A percentile compares a stretch with the other conserved stretches of the same genome.
Evolutionary conservation across 2,329 filamentous ascomycete species (phyloP).

Genomic region (Colletotrichum gigasporum): DNA sequence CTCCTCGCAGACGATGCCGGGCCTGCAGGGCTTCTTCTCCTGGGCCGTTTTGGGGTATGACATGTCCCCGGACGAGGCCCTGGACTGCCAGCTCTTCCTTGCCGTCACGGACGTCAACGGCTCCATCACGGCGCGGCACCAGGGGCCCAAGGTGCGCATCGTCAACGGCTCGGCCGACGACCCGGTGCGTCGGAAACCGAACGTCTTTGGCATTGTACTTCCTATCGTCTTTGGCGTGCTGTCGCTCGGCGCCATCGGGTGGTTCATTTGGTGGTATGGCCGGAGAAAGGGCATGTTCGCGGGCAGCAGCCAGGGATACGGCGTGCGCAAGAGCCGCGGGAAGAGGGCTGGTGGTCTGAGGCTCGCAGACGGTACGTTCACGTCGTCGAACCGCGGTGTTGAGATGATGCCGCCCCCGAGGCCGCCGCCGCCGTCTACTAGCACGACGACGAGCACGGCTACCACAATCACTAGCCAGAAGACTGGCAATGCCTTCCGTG

Average conservation of each 20-base stretch:
- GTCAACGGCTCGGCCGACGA: background rate
- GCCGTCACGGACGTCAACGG: slow-evolving; percentile 21
- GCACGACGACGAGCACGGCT: no score
- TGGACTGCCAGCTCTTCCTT: slow-evolving; percentile 28
- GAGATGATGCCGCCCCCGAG: slow-evolving; percentile 30
- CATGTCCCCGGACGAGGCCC: slow-evolving; percentile 9
- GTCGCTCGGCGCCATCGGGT: slow-evolving; percentile 11
- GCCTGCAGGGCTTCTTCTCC: slow-evolving; percentile 30
- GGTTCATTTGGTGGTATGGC: slow-evolving; percentile 30
- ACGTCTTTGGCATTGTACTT: slow-evolving; percentile 23
- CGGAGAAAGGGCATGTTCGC: slow-evolving; percentile 22
- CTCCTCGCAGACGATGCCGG: slow-evolving; percentile 18
- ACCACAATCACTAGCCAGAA: no score
- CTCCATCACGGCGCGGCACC: slow-evolving; percentile 10
- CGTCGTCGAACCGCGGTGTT: slow-evolving; percentile 22
- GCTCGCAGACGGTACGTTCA: slow-evolving; percentile 18
- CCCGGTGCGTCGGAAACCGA: background rate
- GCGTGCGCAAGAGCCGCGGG: slow-evolving; percentile 25
- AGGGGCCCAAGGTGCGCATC: slow-evolving; percentile 28
- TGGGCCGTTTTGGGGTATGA: slow-evolving; percentile 19
- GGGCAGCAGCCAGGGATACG: slow-evolving; percentile 27
- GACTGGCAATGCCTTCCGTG: slow-evolving; percentile 24
- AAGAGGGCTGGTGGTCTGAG: slow-evolving; percentile 21
- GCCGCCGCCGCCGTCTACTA: background rate
- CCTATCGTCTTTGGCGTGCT: slow-evolving; percentile 28